Conservation (phyloP, 208 protist species). For the Naegleria gruberi region DNA sequence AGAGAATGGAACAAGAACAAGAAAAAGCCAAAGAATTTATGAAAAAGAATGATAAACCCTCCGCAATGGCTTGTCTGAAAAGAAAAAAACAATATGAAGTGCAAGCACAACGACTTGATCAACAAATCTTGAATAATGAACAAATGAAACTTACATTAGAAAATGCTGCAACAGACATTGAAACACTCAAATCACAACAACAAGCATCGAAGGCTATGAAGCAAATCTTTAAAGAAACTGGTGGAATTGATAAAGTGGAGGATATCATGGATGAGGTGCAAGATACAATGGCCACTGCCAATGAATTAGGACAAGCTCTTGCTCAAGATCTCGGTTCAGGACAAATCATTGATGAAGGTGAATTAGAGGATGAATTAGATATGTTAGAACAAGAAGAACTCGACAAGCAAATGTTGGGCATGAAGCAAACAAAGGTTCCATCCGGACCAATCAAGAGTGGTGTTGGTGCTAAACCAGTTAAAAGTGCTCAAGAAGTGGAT, state of each 20-base stretch:
- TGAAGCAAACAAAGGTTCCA: neutral
- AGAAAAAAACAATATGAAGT: neutral
- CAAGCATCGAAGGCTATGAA: neutral
- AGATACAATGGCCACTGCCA: neutral
- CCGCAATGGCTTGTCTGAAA: neutral
- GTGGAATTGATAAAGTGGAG: constrained; percentile 18
- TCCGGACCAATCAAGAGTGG: neutral
- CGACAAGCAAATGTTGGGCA: neutral
- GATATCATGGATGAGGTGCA: neutral
- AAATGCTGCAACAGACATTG: constrained; percentile 15
- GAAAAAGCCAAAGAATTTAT: constrained; percentile 15
- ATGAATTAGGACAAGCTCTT: neutral
- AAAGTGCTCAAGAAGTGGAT: neutral
- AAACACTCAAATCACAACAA: neutral
- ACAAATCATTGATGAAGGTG: neutral
- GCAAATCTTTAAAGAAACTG: constrained; percentile 17
- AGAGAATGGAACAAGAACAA: constrained; percentile 9
- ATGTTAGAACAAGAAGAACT: neutral
- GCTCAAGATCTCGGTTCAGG: neutral
- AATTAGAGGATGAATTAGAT: constrained; percentile 10
- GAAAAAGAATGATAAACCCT: neutral
- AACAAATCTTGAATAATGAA: constrained; percentile 7
- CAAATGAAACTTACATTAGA: neutral
- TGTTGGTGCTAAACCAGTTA: neutral
- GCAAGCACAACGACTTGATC: neutral